Conservation (phyloP, 306 rosid genomes). For the Corylus avellana region DNA sequence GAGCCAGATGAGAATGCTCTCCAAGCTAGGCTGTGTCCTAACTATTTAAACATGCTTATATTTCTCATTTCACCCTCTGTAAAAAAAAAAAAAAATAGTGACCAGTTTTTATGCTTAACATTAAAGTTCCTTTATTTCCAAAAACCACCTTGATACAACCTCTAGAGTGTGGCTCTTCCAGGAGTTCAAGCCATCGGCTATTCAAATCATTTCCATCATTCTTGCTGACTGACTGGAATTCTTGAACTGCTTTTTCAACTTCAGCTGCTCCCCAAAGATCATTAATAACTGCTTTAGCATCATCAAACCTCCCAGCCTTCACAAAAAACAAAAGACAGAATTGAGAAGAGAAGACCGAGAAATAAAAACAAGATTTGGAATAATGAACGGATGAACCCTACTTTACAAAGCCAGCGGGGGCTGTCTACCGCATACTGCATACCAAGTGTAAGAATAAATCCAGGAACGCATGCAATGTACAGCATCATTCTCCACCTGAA, state of each 20-base stretch:
- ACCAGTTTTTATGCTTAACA: conserved; percentile 2
- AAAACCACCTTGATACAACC: conserved; percentile 78
- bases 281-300: conserved; percentile 58
- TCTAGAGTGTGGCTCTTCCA: conserved; percentile 81
- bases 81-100: neutral
- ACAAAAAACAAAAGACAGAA: conserved; percentile 25
- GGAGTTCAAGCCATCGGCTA: conserved; percentile 74
- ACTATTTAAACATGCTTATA: neutral
- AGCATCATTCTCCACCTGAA: conserved; percentile 95
- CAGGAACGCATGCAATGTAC: conserved; percentile 80
- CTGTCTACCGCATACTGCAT: conserved; percentile 94
- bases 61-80: conserved; percentile 20
- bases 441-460: conserved; percentile 65
- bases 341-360: neutral
- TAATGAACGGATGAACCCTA: conserved; percentile 32
- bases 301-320: conserved; percentile 71
- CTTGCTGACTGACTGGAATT: conserved; percentile 69
- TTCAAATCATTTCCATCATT: conserved; percentile 77
- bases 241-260: conserved; percentile 74
- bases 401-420: conserved; percentile 96
- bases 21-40: conserved; percentile 18
- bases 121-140: conserved; percentile 27
- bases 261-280: conserved; percentile 85
- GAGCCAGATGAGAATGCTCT: no score
- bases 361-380: conserved; percentile 3